phyloP scores from a whole-genome alignment of 164 flowering plant genomes.

The Amborella trichopoda region DNA sequence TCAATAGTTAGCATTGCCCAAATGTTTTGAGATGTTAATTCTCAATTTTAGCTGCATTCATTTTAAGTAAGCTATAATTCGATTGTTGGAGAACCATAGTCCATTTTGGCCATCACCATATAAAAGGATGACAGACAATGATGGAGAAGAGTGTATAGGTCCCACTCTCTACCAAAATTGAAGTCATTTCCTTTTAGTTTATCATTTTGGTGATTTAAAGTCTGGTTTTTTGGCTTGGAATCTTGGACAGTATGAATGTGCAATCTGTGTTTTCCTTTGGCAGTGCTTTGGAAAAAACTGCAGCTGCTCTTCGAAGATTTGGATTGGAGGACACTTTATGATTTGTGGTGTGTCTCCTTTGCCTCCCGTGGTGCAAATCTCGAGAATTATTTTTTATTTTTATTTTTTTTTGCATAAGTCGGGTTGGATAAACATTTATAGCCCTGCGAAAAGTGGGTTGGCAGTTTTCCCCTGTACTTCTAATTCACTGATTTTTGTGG shows the following conservation, averaged over 20 bases:
- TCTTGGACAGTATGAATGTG: not conserved
- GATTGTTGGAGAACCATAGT: not conserved
- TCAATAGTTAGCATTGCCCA: not conserved
- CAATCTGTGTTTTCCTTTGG: not conserved
- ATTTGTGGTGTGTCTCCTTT: not conserved
- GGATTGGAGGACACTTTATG: not conserved
- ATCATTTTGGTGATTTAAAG: not conserved
- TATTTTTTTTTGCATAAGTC: too few relatives aligned
- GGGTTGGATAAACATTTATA: too few relatives aligned
- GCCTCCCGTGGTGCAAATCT: too few relatives aligned
- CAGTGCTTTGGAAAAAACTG: conserved; percentile 3
- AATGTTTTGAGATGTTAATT: not conserved
- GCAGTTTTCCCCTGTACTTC: too few relatives aligned
- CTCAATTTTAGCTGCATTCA: not conserved
- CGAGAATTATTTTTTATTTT: too few relatives aligned
- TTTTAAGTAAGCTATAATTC: not conserved
- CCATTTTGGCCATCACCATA: not conserved
- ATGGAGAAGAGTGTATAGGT: not conserved
- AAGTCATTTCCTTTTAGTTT: not conserved
- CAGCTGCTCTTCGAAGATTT: not conserved
- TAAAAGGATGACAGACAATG: not conserved
- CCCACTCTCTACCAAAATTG: not conserved
- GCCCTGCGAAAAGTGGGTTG: too few relatives aligned
- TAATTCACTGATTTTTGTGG: too few relatives aligned
- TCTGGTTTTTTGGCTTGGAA: not conserved